A percentile compares a stretch with the other conserved stretches of the same genome.
Evolutionary conservation across 192 early-diverging fungal species (phyloP).

Genomic region (Phycomyces blakesleeanus): DNA sequence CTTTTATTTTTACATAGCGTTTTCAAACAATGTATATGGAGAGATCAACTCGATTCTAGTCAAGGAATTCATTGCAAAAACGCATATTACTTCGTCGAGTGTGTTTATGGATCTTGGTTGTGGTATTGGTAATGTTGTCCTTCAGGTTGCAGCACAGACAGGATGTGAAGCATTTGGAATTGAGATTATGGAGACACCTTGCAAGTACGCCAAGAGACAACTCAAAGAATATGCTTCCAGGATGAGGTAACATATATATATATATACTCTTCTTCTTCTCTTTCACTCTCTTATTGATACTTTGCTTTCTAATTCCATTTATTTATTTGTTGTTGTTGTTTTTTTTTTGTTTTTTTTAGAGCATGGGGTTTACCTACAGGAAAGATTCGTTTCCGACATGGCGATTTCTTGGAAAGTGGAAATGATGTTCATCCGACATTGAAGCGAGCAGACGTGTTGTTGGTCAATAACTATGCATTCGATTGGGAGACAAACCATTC

Average conservation of each 20-base stretch:
- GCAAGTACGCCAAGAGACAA: constrained; percentile 73
- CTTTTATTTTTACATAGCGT: constrained; percentile 46
- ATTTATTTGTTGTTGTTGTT: neutral
- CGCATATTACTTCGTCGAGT: constrained; percentile 57
- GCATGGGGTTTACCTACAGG: constrained; percentile 60
- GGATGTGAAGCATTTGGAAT: constrained; percentile 82
- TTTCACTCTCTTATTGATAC: neutral
- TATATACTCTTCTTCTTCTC: neutral
- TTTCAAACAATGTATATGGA: constrained; percentile 96
- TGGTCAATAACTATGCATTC: constrained; percentile 97
- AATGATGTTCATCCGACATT: constrained; percentile 64
- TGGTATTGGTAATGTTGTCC: constrained; percentile 94
- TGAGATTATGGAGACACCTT: constrained; percentile 88
- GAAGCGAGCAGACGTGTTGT: constrained; percentile 80
- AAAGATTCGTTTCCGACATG: constrained; percentile 63
- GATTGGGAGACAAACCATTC: constrained; percentile 78
- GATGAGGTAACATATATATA: constrained; percentile 49
- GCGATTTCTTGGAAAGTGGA: constrained; percentile 80
- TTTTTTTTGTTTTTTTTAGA: constrained; percentile 20
- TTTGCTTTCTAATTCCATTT: neutral
- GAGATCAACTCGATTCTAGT: constrained; percentile 86
- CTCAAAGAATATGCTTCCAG: constrained; percentile 80
- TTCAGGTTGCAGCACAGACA: constrained; percentile 90
- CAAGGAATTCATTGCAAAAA: constrained; percentile 74
- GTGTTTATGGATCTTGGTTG: constrained; percentile 92